Evolutionary conservation across 805 yeast species (phyloP).

Genomic region (Saccharomycodes ludwigii): DNA sequence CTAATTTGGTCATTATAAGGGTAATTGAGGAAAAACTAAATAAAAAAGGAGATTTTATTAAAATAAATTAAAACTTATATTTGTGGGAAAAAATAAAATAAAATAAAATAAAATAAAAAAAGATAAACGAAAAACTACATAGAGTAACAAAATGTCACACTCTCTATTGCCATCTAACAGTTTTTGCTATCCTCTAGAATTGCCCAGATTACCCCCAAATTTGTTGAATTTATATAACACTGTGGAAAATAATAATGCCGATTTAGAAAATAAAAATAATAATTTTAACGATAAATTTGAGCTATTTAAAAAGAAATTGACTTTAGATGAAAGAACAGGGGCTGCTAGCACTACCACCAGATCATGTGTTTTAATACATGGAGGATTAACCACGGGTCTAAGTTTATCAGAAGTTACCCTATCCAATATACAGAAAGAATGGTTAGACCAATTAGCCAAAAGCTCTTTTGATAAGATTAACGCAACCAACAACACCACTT

Average conservation of each 20-base stretch:
- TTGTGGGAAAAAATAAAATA: not conserved
- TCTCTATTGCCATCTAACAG: conserved; percentile 54
- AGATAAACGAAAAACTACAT: no score
- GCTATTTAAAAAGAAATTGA: conserved; percentile 36
- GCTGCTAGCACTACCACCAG: conserved; percentile 45
- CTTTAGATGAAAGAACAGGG: conserved; percentile 56
- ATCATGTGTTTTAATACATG: conserved; percentile 51
- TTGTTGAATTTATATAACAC: no score
- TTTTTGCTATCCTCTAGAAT: conserved; percentile 40
- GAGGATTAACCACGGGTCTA: conserved; percentile 55
- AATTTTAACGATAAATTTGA: no score
- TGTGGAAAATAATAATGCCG: no score
- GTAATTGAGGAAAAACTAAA: no score
- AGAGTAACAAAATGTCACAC: conserved; percentile 43
- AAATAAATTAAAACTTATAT: no score
- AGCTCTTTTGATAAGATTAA: no score
- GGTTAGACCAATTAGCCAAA: no score
- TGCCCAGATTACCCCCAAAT: conserved; percentile 32
- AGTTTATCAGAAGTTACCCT: conserved; percentile 31
- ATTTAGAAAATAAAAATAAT: no score
- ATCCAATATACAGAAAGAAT: conserved; percentile 4
- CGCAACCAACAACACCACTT: no score
- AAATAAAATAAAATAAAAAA: not conserved
- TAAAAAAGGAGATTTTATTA: no score
- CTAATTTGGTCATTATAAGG: no score